A percentile compares a stretch with the other conserved stretches of the same genome.
Evolutionary conservation across 805 yeast species (phyloP).

Genomic region (Starmerella apicola): DNA sequence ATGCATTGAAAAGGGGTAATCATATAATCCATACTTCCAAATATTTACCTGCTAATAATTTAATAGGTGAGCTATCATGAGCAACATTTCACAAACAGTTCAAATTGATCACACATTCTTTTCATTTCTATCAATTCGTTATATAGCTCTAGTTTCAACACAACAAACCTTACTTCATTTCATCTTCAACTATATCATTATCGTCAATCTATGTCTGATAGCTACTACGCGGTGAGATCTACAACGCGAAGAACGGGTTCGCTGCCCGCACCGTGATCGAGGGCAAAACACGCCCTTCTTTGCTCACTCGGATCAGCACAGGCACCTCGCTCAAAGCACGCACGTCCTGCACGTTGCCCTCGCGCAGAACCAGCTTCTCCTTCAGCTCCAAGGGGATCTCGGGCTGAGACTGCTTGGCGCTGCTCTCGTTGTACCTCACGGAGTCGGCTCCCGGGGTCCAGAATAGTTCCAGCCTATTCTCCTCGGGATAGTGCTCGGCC

Average conservation of each 20-base stretch:
- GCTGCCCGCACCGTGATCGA: slow-evolving; percentile 84
- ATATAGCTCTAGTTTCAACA: too few species aligned
- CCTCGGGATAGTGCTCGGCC: slow-evolving; percentile 74
- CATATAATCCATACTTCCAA: too few species aligned
- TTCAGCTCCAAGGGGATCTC: slow-evolving; percentile 6
- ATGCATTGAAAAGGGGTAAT: too few species aligned
- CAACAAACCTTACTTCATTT: too few species aligned
- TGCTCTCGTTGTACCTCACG: slow-evolving; percentile 67
- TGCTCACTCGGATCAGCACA: slow-evolving; percentile 52
- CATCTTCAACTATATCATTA: too few species aligned
- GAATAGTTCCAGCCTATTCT: slow-evolving; percentile 60
- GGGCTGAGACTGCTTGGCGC: slow-evolving; percentile 4
- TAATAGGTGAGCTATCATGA: too few species aligned
- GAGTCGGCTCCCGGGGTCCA: slow-evolving; percentile 93
- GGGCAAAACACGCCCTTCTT: slow-evolving; percentile 83
- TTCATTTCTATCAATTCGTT: too few species aligned
- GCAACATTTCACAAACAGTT: too few species aligned
- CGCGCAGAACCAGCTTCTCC: slow-evolving; percentile 38
- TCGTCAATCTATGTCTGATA: too few species aligned
- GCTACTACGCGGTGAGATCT: too few species aligned
- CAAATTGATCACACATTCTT: too few species aligned
- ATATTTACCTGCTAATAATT: too few species aligned
- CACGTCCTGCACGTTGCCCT: slow-evolving; percentile 72
- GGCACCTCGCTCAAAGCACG: slow-evolving; percentile 70
- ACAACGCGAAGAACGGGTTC: slow-evolving; percentile 89